phyloP scores from a whole-genome alignment of 2,329 filamentous ascomycete genomes.

The Lanzia echinophila region DNA sequence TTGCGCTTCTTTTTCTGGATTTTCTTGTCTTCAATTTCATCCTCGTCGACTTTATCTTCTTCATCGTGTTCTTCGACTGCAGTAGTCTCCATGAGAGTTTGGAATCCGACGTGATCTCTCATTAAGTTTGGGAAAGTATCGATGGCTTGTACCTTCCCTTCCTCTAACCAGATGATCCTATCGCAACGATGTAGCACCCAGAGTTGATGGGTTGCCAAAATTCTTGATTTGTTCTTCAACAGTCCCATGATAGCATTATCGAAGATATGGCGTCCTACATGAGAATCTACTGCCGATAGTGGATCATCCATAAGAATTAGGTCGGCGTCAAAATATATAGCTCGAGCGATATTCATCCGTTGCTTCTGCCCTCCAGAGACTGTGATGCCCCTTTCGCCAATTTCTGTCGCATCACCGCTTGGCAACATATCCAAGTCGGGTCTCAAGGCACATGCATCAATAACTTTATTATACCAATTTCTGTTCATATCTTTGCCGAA shows the following conservation, averaged over 20 bases:
- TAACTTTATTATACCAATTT: constrained; percentile 61
- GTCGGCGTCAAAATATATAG: constrained; percentile 63
- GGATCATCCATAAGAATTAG: constrained; percentile 66
- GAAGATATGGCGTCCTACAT: constrained; percentile 72
- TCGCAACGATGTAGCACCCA: constrained; percentile 89
- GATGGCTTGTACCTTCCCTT: constrained; percentile 73
- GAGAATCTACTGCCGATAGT: constrained; percentile 61
- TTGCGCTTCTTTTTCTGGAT: constrained; percentile 43
- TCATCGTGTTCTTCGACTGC: constrained; percentile 59
- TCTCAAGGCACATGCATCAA: constrained; percentile 70
- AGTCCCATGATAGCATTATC: constrained; percentile 90
- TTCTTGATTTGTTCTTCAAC: constrained; percentile 79
- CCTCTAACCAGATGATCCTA: constrained; percentile 88
- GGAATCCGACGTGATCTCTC: constrained; percentile 69
- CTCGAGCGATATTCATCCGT: constrained; percentile 84
- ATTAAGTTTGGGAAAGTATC: constrained; percentile 90
- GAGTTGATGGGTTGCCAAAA: constrained; percentile 90
- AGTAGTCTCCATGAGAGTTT: constrained; percentile 74
- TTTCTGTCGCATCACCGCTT: constrained; percentile 80
- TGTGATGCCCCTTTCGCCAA: constrained; percentile 91
- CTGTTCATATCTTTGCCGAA: constrained; percentile 76
- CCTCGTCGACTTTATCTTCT: constrained; percentile 40
- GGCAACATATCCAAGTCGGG: constrained; percentile 92
- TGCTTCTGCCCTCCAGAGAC: constrained; percentile 95
- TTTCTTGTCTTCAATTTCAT: constrained; percentile 41